Conservation (phyloP, 495 filamentous ascomycete species). For the Aeminium ludgeri region DNA sequence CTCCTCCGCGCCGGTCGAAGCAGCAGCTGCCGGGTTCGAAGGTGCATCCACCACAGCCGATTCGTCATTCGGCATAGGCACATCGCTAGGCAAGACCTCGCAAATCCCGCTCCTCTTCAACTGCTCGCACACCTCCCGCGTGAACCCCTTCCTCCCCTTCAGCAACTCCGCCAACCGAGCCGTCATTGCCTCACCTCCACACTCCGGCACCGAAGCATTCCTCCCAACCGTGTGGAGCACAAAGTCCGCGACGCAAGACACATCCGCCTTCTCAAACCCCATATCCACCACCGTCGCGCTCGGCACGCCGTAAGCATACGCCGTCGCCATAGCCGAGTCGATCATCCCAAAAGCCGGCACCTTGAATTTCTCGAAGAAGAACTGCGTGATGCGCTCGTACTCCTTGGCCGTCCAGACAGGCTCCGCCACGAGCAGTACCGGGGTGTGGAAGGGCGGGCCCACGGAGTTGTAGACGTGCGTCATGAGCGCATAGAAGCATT, state of each 20-base stretch:
- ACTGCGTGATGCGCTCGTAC: slow-evolving; percentile 67
- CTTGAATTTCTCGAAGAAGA: slow-evolving; percentile 94
- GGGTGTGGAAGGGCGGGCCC: slow-evolving; percentile 81
- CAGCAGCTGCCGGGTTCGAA: slow-evolving; percentile 42
- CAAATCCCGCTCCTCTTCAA: slow-evolving; percentile 78
- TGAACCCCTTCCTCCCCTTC: slow-evolving; percentile 45
- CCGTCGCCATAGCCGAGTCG: slow-evolving; percentile 65
- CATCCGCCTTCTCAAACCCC: slow-evolving; percentile 75
- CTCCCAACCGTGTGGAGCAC: slow-evolving; percentile 43
- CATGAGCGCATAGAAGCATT: slow-evolving; percentile 80
- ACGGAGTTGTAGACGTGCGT: slow-evolving; percentile 72
- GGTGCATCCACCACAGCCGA: slow-evolving; percentile 33
- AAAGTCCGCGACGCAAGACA: slow-evolving; percentile 74
- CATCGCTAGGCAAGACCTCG: slow-evolving; percentile 63
- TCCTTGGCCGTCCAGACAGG: slow-evolving; percentile 75
- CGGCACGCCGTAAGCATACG: slow-evolving; percentile 62
- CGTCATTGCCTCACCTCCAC: slow-evolving; percentile 83
- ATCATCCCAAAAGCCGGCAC: slow-evolving; percentile 75
- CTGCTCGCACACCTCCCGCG: slow-evolving; percentile 83
- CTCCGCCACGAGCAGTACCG: slow-evolving; percentile 71
- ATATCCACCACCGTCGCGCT: slow-evolving; percentile 77
- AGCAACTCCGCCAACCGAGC: slow-evolving; percentile 53
- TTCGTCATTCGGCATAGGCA: slow-evolving; percentile 33
- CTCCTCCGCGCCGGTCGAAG: slow-evolving; percentile 34
- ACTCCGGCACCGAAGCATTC: slow-evolving; percentile 45